Base-by-base conservation (phyloP, 2,329 filamentous ascomycete species). In the Pseudogymnoascus destructans region DNA sequence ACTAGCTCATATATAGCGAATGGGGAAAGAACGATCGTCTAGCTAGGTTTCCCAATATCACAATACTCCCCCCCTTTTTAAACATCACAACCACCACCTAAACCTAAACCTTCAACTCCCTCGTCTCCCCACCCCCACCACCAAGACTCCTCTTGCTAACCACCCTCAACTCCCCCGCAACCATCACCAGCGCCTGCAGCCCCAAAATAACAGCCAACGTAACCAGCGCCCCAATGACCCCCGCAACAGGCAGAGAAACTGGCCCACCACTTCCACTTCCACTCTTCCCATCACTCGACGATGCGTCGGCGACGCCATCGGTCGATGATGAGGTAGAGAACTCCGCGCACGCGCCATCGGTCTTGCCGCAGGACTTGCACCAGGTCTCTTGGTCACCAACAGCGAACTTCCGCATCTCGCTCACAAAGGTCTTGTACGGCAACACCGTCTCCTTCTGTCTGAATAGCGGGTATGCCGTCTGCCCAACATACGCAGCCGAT, bases 331-430 rank as follows among this genome's bases (percentile, higher is more conserved):
- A 60, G 10, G 69, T 63, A 8, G 70, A 68, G 57, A 71, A 74
- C 15, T 71, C 70, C 5, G 82, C 81, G 68, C 89, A 93, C 21
- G 75, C 72, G 1, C 83, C 85, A 0, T 81, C 85, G 0, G 77
- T 79, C 72, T 87, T 89, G 4, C 87, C 87, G 70, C 90, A 95
- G 59, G 79, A 77, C 1, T 70, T 68, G 73, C 89, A 95, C 89
- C 89, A 95, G 58, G 81, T 71, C 59, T 75, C 67, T 6, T 81
- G 82, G 56, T 78, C 76, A n/a, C 74, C 73, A 59, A 95, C 75
- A 49, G 86, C 79, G 63, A 93, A 84, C 64, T 80, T 77, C 63
- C 73, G 70, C 75, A 92, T 85, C 63, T 77, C 74, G 0, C 65
- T 63, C 19, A 77, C 75, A 71, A 95, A 95, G 13, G 82, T 80